Evolutionary conservation across 495 filamentous ascomycete genomes (phyloP).

Genomic region (Echria macrotheca): DNA sequence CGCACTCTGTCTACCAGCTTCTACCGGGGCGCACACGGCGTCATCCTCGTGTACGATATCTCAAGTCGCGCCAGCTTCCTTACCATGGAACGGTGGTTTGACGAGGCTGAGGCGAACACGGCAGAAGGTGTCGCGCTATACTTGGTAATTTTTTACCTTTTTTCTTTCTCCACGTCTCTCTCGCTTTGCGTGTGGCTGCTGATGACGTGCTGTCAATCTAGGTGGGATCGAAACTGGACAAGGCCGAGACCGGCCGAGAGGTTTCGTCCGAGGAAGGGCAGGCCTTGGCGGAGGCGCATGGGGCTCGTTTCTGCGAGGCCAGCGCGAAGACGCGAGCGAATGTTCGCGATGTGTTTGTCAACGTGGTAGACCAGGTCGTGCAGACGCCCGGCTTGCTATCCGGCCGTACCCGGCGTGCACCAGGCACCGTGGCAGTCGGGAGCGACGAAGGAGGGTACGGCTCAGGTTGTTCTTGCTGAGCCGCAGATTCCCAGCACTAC

Average conservation of each 20-base stretch:
- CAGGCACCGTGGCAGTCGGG: conserved; percentile 14
- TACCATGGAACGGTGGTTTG: conserved; percentile 54
- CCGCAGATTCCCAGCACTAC: not conserved
- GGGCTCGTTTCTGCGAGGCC: conserved; percentile 49
- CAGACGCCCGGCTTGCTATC: conserved; percentile 38
- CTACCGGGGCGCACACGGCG: conserved; percentile 56
- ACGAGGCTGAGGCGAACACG: conserved; percentile 51
- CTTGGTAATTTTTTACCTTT: conserved; percentile 32
- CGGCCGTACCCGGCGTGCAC: conserved; percentile 17
- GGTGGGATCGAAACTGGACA: conserved; percentile 54
- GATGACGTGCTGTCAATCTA: too few relatives aligned
- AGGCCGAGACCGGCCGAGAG: conserved; percentile 36
- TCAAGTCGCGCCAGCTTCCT: conserved; percentile 49
- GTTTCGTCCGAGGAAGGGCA: conserved; percentile 48
- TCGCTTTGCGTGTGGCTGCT: conserved; percentile 5
- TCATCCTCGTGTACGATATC: conserved; percentile 57
- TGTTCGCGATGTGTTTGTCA: conserved; percentile 48
- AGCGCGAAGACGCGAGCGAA: conserved; percentile 52
- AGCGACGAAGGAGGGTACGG: conserved; percentile 3
- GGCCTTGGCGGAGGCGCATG: conserved; percentile 44
- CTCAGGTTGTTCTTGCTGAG: conserved; percentile 21
- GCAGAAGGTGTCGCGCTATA: conserved; percentile 47
- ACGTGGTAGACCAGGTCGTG: conserved; percentile 49
- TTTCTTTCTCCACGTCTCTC: not conserved
- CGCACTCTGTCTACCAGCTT: conserved; percentile 56